A percentile compares a stretch with the other conserved stretches of the same genome.
These are phyloP conservation scores for Pichia thaimueangensis DNA, from an alignment of 805 yeast species.

Conservation along the genomic window DNA sequence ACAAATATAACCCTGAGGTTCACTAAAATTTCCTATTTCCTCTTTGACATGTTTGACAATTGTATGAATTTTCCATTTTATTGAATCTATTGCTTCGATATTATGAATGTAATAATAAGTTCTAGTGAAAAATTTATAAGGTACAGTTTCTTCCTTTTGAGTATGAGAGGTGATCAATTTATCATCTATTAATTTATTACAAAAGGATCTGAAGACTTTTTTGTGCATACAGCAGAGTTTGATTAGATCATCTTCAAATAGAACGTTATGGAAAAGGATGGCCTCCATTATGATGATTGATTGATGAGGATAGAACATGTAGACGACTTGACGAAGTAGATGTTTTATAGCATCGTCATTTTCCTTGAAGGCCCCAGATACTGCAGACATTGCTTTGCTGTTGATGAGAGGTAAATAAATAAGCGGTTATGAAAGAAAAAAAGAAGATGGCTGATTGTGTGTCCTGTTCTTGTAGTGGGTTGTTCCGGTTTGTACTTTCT, in stretches of 20 bases:
- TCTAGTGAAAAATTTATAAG: conserved; percentile 63
- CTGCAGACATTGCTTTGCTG: conserved; percentile 11
- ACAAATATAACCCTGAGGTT: conserved; percentile 92
- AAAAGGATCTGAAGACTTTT: conserved; percentile 77
- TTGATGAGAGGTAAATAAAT: too few relatives aligned
- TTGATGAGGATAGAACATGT: conserved; percentile 85
- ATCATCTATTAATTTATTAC: conserved; percentile 81
- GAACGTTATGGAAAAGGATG: conserved; percentile 75
- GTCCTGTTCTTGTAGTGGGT: too few relatives aligned
- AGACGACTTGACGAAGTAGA: conserved; percentile 68
- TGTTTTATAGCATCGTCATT: conserved; percentile 16
- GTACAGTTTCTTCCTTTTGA: conserved; percentile 64
- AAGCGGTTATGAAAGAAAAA: not conserved
- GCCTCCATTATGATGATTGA: conserved; percentile 85
- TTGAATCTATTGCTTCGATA: conserved; percentile 90
- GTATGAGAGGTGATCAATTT: conserved; percentile 63
- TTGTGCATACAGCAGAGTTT: conserved; percentile 76
- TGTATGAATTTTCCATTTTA: conserved; percentile 93
- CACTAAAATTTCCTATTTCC: conserved; percentile 76
- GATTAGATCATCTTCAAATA: conserved; percentile 87
- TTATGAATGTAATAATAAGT: conserved; percentile 75
- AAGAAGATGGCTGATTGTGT: too few relatives aligned
- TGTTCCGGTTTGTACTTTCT: not conserved
- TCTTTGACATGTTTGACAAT: conserved; percentile 73
- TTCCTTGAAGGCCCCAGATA: conserved; percentile 8